Evolutionary conservation across 805 yeast species (phyloP), one percentile per base, ranked within the genome.

Genomic region (Ogataea neopini): DNA sequence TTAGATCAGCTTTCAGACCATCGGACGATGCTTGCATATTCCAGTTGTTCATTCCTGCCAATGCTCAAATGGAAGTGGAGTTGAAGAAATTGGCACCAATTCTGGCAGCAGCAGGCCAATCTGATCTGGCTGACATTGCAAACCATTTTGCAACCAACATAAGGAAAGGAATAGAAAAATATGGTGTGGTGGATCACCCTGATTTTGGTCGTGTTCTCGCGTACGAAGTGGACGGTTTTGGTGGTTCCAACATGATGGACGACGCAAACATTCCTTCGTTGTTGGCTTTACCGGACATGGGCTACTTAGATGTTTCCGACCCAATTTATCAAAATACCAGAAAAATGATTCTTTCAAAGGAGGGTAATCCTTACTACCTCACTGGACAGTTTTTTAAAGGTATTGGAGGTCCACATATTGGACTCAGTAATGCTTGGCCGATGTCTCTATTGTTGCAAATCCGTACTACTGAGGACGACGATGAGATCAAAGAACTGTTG

Each of bases 351-450:
- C 67, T 88, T 18, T 73, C 82, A 2, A 79, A 77, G 46, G 57
- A 66, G 4, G 94, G 94, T 0, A 89, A 89, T 61, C 96, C 97
- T 0, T 89, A 87, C 64, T 89, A 69, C 57, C 68, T 86, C 36
- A 63, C 68, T 34, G 96, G 96, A 0, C 56, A 58, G 4, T 66
- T 64, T 52, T 85, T 90, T 59, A 74, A 76, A 54, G 96, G 96
- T 0, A 77, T 90, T 50, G 96, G 97, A 0, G 96, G 96, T 0
- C 97, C 97, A 0, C 97, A 89, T 63, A 79, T 89, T 35, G 96
- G 96, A 1, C 75, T 85, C 18, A 70, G 74, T 17, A 75, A 83
- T 61, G 96, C 95, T 0, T 89, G 97, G 97, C 96, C 96, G 11
- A 85, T 89, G 96, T 81, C 90, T 28, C 68, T 86, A n/a, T 67